Evolutionary conservation across 2,329 filamentous ascomycete species (phyloP).

Genomic region (Clarireedia sp.): DNA sequence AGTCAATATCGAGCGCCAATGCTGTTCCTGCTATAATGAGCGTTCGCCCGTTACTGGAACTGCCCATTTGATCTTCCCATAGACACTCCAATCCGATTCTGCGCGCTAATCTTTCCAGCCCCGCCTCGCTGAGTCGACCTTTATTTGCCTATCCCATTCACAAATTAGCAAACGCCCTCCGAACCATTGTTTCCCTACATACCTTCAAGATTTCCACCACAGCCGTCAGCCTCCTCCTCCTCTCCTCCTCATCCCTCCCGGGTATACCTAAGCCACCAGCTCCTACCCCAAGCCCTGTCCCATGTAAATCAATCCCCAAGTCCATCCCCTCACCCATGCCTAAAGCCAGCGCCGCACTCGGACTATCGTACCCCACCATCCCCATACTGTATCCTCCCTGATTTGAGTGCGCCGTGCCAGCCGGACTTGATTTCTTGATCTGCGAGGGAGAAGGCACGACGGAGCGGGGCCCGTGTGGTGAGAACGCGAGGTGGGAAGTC

Average conservation of each 20-base stretch:
- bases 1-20: slow-evolving; percentile 52
- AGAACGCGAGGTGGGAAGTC: slow-evolving; percentile 46
- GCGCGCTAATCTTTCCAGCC: slow-evolving; percentile 62
- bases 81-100: slow-evolving; percentile 58
- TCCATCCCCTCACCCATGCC: slow-evolving; percentile 39
- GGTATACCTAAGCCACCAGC: slow-evolving; percentile 11
- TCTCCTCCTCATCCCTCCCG: slow-evolving; percentile 42
- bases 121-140: slow-evolving; percentile 64
- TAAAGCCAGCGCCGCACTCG: slow-evolving; percentile 54
- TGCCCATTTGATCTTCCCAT: slow-evolving; percentile 46
- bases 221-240: slow-evolving; percentile 35
- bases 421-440: slow-evolving; percentile 39
- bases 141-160: slow-evolving; percentile 33
- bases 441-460: slow-evolving; percentile 52
- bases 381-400: slow-evolving; percentile 34
- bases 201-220: slow-evolving; percentile 29
- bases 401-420: slow-evolving; percentile 38
- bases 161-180: slow-evolving; percentile 8
- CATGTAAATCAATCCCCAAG: slow-evolving; percentile 32
- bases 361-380: slow-evolving; percentile 49
- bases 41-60: slow-evolving; percentile 42
- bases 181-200: not conserved
- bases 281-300: slow-evolving; percentile 17
- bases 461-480: slow-evolving; percentile 42
- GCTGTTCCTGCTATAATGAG: slow-evolving; percentile 56